Evolutionary conservation across 805 yeast species (phyloP).

Genomic region (Groenewaldozyma tartarivorans): DNA sequence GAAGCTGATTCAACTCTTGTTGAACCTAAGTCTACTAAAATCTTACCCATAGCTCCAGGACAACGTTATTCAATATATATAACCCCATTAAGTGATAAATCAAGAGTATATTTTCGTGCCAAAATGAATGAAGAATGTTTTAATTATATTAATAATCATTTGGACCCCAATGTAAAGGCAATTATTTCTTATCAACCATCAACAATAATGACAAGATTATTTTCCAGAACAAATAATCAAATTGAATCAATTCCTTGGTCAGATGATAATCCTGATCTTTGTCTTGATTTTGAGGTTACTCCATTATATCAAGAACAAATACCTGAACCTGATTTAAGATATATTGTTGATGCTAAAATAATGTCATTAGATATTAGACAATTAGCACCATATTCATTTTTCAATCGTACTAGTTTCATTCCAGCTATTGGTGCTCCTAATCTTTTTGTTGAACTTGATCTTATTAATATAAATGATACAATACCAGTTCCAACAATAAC

Average conservation of each 20-base stretch:
- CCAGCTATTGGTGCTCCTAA: conserved; percentile 23
- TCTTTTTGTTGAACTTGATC: conserved; percentile 20
- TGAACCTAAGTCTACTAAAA: conserved; percentile 15
- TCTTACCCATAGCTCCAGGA: conserved; percentile 47
- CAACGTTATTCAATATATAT: conserved; percentile 69
- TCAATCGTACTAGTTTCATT: conserved; percentile 20
- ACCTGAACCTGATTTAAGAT: conserved; percentile 13
- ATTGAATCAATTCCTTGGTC: conserved; percentile 22
- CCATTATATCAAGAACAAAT: conserved; percentile 6
- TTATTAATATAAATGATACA: conserved; percentile 22
- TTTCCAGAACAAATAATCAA: conserved; percentile 21
- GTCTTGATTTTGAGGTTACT: conserved; percentile 8
- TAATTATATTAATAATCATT: conserved; percentile 36
- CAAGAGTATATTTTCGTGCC: conserved; percentile 8
- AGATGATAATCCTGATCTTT: conserved; percentile 5
- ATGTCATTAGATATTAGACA: conserved; percentile 9
- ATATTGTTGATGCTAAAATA: conserved; percentile 8
- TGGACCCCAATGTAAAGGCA: conserved; percentile 36
- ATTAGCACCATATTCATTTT: conserved; percentile 5
- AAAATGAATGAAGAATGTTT: conserved; percentile 46
- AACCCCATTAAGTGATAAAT: conserved; percentile 18
- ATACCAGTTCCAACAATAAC: conserved; percentile 34
- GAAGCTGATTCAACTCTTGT: conserved; percentile 27
- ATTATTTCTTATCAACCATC: conserved; percentile 30
- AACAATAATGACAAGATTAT: background rate